Conservation (phyloP, 2,329 filamentous ascomycete genomes). For the Colletotrichum zoysiae region DNA sequence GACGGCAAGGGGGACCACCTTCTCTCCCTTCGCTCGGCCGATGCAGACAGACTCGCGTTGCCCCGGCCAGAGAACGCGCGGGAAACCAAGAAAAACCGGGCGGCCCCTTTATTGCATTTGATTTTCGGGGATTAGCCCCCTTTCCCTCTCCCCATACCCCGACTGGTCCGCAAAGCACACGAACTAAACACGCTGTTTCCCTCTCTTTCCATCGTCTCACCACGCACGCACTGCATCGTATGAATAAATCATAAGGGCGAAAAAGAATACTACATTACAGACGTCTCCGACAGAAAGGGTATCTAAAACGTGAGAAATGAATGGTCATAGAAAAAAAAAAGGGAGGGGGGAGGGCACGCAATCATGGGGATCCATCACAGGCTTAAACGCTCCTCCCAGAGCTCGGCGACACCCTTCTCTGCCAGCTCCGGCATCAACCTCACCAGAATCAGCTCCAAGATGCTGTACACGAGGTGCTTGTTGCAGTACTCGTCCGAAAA, state of each 20-base stretch:
- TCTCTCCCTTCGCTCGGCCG: not conserved
- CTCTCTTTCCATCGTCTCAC: not conserved
- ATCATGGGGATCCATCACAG: slow-evolving; percentile 35
- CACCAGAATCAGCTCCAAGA: slow-evolving; percentile 85
- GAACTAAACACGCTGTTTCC: slow-evolving; percentile 6
- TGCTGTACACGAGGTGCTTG: slow-evolving; percentile 86
- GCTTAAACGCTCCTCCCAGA: slow-evolving; percentile 79
- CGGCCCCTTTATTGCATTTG: slow-evolving; percentile 42
- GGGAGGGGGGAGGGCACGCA: not conserved
- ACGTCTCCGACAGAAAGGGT: slow-evolving; percentile 30
- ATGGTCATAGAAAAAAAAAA: not conserved
- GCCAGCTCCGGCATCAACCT: slow-evolving; percentile 86
- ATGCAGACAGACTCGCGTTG: slow-evolving; percentile 7
- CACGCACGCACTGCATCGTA: not conserved
- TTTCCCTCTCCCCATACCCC: not conserved
- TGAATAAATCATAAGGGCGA: not conserved
- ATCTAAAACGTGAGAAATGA: slow-evolving; percentile 28
- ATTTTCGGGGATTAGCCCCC: slow-evolving; percentile 32
- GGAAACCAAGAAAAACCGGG: slow-evolving; percentile 25
- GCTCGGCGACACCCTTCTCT: slow-evolving; percentile 76
- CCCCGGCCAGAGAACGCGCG: slow-evolving; percentile 24
- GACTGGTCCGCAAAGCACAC: slow-evolving; percentile 27
- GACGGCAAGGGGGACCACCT: not conserved
- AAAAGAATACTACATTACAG: not conserved
- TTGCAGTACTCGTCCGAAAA: slow-evolving; percentile 90